Evolutionary conservation across 2,329 filamentous ascomycete genomes (phyloP), one percentile per base, ranked within the genome.

Genomic region (Penicillium sp.): DNA sequence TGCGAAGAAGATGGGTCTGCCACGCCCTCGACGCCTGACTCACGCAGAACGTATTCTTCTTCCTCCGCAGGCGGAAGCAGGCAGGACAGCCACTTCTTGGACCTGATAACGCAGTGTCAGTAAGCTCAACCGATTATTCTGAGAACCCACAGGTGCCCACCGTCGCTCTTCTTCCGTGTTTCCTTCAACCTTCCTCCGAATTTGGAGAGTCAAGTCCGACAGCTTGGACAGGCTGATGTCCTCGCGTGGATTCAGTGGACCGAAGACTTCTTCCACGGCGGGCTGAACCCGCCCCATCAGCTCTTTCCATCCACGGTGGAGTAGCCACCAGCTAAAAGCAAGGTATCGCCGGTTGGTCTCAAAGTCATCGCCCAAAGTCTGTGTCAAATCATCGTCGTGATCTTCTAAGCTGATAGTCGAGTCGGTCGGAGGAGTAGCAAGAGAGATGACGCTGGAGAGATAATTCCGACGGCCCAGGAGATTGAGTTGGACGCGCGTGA

Each of bases 241-340:
- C 63, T 97, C 92, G 43, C 91, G 83, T 1, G 91, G 91, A 67
- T 90, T 95, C 43, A 96, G 76, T 54, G 82, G 79, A n/a, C 89
- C 89, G 69, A 96, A 97, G 23, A 92, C 87, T 46, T 95, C 87
- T 60, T 86, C 86, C 23, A 98, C 93, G 3, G 90, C 90, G n/a
- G 77, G 75, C 66, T 90, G 84, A 42, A 98, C 91, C 56, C 85
- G 87, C 49, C 83, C 78, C 79, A 90, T 86, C 49, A 97, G 75
- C 50, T 90, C 83, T 57, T 84, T 82, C 84, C 90, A 97, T 38
- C 93, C 93, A 57, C 83, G 83, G 72, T 98, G 92, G 42, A 98
- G 78, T 41, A 98, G 75, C 91, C 92, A 98, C 93, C 93, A 98
- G 72, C 89, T 95, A 69, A 97, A 95, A 35, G 91, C 95, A 42